Evolutionary conservation across 495 filamentous ascomycete genomes (phyloP).

Genomic region (Polyplosphaeria fusca): DNA sequence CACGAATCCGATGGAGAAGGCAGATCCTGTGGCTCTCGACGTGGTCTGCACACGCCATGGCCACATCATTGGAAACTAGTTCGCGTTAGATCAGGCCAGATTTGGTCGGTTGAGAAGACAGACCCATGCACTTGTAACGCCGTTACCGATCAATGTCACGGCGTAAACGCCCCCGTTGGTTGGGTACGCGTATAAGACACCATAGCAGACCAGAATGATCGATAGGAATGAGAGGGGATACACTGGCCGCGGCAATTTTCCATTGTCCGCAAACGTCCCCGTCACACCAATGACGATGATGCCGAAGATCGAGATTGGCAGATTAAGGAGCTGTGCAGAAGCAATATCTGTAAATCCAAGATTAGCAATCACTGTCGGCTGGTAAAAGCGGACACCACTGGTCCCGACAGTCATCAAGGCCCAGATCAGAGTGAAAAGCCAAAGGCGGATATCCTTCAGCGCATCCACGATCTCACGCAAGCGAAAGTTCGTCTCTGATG

Average conservation of each 20-base stretch:
- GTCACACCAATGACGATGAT: conserved; percentile 38
- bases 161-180: conserved; percentile 36
- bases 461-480: conserved; percentile 41
- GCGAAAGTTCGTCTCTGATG: conserved; percentile 39
- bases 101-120: too few species aligned
- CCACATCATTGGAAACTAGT: conserved; percentile 41
- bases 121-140: too few species aligned
- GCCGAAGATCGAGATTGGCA: conserved; percentile 38
- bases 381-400: neutral
- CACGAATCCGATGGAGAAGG: conserved; percentile 40
- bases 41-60: conserved; percentile 40
- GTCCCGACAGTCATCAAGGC: conserved; percentile 38
- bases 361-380: neutral
- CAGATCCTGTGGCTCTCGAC: conserved; percentile 39
- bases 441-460: conserved; percentile 38
- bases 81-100: conserved; percentile 26
- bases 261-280: conserved; percentile 21
- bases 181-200: conserved; percentile 27
- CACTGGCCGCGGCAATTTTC: conserved; percentile 21
- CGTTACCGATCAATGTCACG: too few species aligned
- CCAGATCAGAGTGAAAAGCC: conserved; percentile 39
- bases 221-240: conserved; percentile 30
- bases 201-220: conserved; percentile 33
- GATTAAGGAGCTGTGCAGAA: conserved; percentile 39
- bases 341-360: conserved; percentile 17